Base-by-base conservation (phyloP, 176 grass and related monocot species). In the Tuctoria greenei region DNA sequence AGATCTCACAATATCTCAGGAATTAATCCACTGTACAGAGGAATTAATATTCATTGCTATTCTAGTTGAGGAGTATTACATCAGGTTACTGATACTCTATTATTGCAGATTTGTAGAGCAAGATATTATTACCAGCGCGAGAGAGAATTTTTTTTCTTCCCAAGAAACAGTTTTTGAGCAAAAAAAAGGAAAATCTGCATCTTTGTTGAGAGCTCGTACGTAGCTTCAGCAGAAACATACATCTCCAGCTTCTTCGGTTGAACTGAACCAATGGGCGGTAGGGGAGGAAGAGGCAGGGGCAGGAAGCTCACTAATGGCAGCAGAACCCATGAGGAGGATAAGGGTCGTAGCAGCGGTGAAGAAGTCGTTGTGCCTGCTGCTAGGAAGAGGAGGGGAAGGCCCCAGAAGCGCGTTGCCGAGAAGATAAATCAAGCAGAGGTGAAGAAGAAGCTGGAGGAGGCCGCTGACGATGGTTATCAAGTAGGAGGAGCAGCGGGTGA, bases 331-430 rank as follows among this genome's bases (percentile, higher is more conserved):
- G 82, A 88, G 13, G 91, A 88, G 13, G 91, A 88, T 20, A 78
- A 61, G 59, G 65, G 78, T n/a, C n/a, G n/a, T 11, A 93, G 87
- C 64, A 87, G 84, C 35, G 76, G 85, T 34, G 81, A 81, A 42
- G 87, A 90, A 24, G 84, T 83, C 6, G 70, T 73, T 3, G 77
- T 70, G 59, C 85, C 88, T 47, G 71, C 88, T 47, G 71, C 84
- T 1, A 90, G 83, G 51, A 90, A 88, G 85, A 90, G 91, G 70
- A 85, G 91, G 34, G 91, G 91, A 14, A 79, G 91, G 79, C 91
- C 91, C 36, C 91, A 86, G 24, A 90, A 90, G 75, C 85, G 70
- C 24, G 35, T 82, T 0, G 84, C 74, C 0, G 81, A 76, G n/a
- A 89, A 82, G 38, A 40, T 82, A 58, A 82, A 85, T 11, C 71